Conservation (phyloP, 2,329 filamentous ascomycete species). For the Fusarium sp. region DNA sequence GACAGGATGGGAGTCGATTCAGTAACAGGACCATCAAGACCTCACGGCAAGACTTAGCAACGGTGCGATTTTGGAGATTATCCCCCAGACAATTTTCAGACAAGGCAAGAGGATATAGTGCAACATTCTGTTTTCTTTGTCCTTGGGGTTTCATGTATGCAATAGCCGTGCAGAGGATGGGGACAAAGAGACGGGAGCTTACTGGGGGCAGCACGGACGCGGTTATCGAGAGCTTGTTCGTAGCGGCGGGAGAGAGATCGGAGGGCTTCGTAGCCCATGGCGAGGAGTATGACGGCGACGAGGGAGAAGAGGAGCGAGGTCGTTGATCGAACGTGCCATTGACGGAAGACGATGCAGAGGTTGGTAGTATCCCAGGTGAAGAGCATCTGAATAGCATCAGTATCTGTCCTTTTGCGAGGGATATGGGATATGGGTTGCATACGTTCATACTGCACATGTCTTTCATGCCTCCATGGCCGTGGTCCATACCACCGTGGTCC, state of each 20-base stretch:
- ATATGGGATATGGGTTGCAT: constrained; percentile 48
- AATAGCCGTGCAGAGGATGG: constrained; percentile 10
- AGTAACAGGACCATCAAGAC: constrained; percentile 61
- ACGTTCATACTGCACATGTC: constrained; percentile 92
- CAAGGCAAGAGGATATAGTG: constrained; percentile 19
- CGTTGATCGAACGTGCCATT: constrained; percentile 86
- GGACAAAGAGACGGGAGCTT: constrained; percentile 48
- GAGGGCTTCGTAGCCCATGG: constrained; percentile 92
- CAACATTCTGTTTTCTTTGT: constrained; percentile 27
- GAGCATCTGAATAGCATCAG: constrained; percentile 78
- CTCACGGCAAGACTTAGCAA: constrained; percentile 49
- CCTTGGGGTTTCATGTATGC: constrained; percentile 17
- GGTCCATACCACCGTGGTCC: constrained; percentile 62
- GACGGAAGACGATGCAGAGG: constrained; percentile 94
- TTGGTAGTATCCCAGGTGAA: constrained; percentile 96
- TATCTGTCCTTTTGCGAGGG: not conserved
- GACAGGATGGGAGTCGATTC: constrained; percentile 72
- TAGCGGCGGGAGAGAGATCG: constrained; percentile 81
- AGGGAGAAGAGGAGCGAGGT: constrained; percentile 84
- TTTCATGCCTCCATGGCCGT: constrained; percentile 64
- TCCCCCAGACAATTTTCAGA: constrained; percentile 25
- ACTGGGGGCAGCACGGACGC: constrained; percentile 64
- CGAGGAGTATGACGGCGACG: constrained; percentile 81
- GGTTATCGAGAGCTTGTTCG: constrained; percentile 67
- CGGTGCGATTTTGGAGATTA: constrained; percentile 28